These are phyloP conservation scores for Plantago elongata DNA, from an alignment of 257 asterid species.

Conservation along the genomic window DNA sequence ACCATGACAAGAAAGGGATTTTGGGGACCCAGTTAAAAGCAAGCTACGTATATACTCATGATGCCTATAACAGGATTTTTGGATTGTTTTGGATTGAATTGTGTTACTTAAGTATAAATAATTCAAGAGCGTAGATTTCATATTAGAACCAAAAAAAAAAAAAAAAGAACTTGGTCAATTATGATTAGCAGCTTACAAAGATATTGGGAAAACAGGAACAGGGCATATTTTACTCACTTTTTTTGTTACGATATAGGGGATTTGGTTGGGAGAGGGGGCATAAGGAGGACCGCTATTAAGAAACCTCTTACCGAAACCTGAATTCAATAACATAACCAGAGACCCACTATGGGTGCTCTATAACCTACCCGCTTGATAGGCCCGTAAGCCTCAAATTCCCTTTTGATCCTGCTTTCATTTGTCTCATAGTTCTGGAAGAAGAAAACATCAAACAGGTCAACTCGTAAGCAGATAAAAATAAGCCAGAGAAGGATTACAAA, in stretches of 20 bases:
- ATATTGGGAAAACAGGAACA: no score
- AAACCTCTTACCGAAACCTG: conserved; percentile 78
- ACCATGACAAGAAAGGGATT: not conserved
- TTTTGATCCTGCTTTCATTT: conserved; percentile 87
- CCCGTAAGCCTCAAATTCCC: conserved; percentile 98
- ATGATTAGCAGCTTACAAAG: no score
- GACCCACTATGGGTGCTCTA: conserved; percentile 58
- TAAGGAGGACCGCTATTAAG: not conserved
- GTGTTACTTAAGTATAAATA: no score
- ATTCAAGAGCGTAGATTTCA: no score
- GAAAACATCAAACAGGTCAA: conserved; percentile 18
- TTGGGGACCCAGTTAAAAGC: conserved; percentile 6
- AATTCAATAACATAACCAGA: conserved; percentile 64
- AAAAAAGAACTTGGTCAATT: no score
- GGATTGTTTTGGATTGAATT: no score
- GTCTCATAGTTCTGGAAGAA: conserved; percentile 80
- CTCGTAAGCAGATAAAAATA: conserved; percentile 1
- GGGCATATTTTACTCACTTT: no score
- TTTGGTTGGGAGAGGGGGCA: no score
- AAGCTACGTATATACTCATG: not conserved
- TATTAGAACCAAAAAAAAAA: no score
- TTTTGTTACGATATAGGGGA: no score
- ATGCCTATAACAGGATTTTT: no score
- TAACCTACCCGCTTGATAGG: conserved; percentile 99
- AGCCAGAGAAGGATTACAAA: conserved; percentile 7